phyloP scores from a whole-genome alignment of 2,329 filamentous ascomycete genomes.

The Whalleya microplaca region DNA sequence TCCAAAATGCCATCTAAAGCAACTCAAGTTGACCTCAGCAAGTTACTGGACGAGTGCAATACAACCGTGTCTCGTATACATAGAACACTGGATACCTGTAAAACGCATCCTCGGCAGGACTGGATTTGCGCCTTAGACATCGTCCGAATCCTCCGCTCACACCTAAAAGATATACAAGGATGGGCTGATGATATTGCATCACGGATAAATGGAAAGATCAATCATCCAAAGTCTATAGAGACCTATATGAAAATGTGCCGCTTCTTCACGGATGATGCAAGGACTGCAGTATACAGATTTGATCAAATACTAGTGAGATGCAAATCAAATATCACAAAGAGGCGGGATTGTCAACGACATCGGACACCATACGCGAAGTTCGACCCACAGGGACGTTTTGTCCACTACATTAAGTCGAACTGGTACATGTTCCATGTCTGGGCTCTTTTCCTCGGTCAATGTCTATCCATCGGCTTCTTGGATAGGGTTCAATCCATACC shows the following conservation, averaged over 20 bases:
- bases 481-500: no score
- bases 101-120: neutral
- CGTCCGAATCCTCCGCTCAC: neutral
- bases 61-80: neutral
- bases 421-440: no score
- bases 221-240: neutral
- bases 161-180: neutral
- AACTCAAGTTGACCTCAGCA: neutral
- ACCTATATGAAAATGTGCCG: neutral
- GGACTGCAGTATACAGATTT: neutral
- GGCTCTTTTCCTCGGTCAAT: no score
- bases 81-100: neutral
- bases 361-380: no score
- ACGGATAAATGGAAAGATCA: neutral
- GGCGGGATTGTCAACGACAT: no score
- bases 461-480: no score
- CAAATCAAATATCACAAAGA: no score
- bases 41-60: neutral
- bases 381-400: no score
- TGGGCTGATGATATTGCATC: neutral
- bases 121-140: neutral
- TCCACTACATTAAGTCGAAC: no score
- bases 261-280: neutral
- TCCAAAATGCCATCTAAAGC: neutral
- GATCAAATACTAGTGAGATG: no score